phyloP scores from a whole-genome alignment of 345 rosid genomes.

The Sonneratia caseolaris region DNA sequence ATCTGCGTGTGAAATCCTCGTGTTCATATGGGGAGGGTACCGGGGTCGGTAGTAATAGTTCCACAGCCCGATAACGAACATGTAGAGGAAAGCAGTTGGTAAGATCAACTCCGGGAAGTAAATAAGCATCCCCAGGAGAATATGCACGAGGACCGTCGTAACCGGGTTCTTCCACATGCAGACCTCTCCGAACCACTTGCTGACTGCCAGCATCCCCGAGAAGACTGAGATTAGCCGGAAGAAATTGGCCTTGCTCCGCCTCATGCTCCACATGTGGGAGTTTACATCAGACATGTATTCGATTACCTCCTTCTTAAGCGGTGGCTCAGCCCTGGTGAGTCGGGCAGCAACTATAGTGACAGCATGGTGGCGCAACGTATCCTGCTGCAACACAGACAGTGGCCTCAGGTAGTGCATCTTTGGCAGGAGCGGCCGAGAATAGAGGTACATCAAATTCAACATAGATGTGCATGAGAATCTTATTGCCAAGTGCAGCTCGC shows the following conservation, averaged over 20 bases:
- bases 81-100: slow-evolving; percentile 62
- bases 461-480: slow-evolving; percentile 65
- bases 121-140: slow-evolving; percentile 52
- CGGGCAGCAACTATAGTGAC: slow-evolving; percentile 69
- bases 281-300: slow-evolving; percentile 83
- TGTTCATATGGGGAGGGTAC: slow-evolving; percentile 88
- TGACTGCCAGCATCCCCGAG: slow-evolving; percentile 44
- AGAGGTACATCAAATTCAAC: slow-evolving; percentile 44
- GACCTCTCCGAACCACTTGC: slow-evolving; percentile 75
- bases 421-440: slow-evolving; percentile 67
- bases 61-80: slow-evolving; percentile 77
- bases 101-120: slow-evolving; percentile 72
- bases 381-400: slow-evolving; percentile 64
- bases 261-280: slow-evolving; percentile 95
- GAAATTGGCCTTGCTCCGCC: slow-evolving; percentile 91
- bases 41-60: slow-evolving; percentile 62
- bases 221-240: slow-evolving; percentile 58
- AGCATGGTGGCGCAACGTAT: slow-evolving; percentile 65
- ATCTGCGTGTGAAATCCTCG: slow-evolving; percentile 69
- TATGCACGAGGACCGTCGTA: slow-evolving; percentile 49
- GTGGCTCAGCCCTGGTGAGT: slow-evolving; percentile 80
- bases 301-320: slow-evolving; percentile 68
- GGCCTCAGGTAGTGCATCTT: slow-evolving; percentile 85
- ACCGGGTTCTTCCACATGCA: slow-evolving; percentile 80
- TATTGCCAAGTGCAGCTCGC: slow-evolving; percentile 81